Base-by-base conservation (phyloP, 2,329 filamentous ascomycete species). In the Alternaria sp. region DNA sequence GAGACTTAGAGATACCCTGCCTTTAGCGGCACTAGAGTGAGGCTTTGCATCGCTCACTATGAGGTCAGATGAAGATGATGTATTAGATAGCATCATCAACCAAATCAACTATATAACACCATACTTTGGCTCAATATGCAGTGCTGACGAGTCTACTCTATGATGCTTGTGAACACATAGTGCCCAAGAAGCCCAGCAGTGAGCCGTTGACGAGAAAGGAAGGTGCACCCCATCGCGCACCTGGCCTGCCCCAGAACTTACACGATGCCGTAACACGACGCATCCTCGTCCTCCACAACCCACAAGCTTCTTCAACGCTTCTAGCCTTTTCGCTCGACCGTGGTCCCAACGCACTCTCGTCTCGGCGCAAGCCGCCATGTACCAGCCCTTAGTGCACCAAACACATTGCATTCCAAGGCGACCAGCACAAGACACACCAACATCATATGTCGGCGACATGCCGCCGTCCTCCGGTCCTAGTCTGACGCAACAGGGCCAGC, bases 1-100 rank as follows among this genome's bases (percentile, higher is more conserved):
- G 37, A 61, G 55, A 60, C 55, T 23, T 66, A 56, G 67, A 73
- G 67, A 77, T 77, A 76, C 75, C 75, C 66, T 66, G 72, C 71
- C 72, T 70, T 70, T 63, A 67, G 56, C 62, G 72, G 74, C 70
- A 55, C 21, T 57, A 50, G 55, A 66, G 61, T 49, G 54, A 66
- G 54, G 41, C 30, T 63, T 63, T 62, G 64, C 68, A 72, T 69
- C 65, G 69, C 70, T 72, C 68, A 50, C 21, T 43, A 60, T 55
- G 69, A 72, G 70, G 69, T 69, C 69, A 71, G 67, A 71, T 72
- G 69, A 66, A 58, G 14, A 66, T 51, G 41, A 53, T 57, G 55
- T 55, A 57, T 55, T 46, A 55, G 50, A 41, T 45, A 58, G 33
- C 49, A 61, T 30, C 25, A 59, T 26, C 14, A 58, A 61, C 18